phyloP scores from a whole-genome alignment of 768 basidiomycete species.

The Boletus edulis region DNA sequence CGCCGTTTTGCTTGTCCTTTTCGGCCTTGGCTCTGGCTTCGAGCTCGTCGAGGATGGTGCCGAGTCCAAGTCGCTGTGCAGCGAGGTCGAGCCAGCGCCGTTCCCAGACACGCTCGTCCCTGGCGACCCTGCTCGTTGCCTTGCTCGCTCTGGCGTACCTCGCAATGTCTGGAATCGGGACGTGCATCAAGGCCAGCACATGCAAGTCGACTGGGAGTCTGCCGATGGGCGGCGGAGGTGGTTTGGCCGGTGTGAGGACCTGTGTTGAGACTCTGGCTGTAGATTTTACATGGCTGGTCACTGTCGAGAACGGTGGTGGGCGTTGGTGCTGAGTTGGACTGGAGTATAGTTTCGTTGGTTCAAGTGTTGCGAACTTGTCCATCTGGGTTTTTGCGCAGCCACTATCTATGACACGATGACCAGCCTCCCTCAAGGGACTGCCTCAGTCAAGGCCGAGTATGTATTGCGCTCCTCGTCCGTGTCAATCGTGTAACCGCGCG shows the following conservation, averaged over 20 bases:
- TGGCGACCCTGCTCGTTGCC: constrained; percentile 57
- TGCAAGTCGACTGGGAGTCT: constrained; percentile 78
- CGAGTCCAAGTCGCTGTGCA: constrained; percentile 44
- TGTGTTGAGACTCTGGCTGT: neutral
- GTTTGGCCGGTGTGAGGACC: constrained; percentile 22
- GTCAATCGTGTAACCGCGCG: neutral
- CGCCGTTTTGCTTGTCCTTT: constrained; percentile 28
- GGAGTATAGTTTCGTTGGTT: constrained; percentile 62
- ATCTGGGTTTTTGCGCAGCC: constrained; percentile 36
- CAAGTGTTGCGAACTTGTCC: constrained; percentile 87
- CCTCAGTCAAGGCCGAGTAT: constrained; percentile 54
- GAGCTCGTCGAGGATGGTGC: constrained; percentile 54
- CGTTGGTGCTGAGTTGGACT: constrained; percentile 31
- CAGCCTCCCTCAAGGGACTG: constrained; percentile 41
- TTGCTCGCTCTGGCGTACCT: constrained; percentile 67
- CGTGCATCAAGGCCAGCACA: constrained; percentile 64
- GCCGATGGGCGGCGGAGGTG: constrained; percentile 54
- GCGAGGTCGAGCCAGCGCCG: constrained; percentile 63
- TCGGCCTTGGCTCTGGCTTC: constrained; percentile 44
- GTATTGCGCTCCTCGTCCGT: constrained; percentile 4
- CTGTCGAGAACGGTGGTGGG: neutral
- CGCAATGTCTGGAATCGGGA: constrained; percentile 80
- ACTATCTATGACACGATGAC: constrained; percentile 7
- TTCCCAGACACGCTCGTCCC: constrained; percentile 82
- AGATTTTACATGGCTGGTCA: constrained; percentile 18